phyloP scores from a whole-genome alignment of 1,284 basidiomycete genomes.

The Anthracocystis setariae region DNA sequence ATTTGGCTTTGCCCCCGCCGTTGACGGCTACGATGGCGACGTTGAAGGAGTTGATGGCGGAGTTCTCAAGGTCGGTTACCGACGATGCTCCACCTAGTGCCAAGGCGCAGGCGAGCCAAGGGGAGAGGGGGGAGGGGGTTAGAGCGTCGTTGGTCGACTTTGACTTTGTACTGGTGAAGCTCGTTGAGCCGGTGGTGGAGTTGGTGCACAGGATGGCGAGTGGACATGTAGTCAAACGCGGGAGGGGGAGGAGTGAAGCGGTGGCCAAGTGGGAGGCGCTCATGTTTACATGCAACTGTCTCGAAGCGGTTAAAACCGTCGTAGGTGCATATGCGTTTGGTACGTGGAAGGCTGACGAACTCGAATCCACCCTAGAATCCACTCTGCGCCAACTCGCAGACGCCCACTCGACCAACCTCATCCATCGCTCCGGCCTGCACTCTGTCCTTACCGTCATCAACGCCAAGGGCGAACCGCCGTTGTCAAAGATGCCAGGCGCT shows the following conservation, averaged over 20 bases:
- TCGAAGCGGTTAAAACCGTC: constrained; percentile 28
- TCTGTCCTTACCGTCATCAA: constrained; percentile 8
- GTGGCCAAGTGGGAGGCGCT: constrained; percentile 40
- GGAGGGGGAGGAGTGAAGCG: constrained; percentile 11
- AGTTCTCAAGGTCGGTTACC: constrained; percentile 42
- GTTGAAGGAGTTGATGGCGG: constrained; percentile 55
- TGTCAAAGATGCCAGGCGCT: constrained; percentile 4
- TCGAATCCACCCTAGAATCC: constrained; percentile 1
- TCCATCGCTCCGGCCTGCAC: constrained; percentile 19
- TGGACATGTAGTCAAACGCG: constrained; percentile 13
- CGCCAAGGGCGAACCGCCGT: background rate
- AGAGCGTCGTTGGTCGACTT: constrained; percentile 25
- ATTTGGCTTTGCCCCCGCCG: constrained; percentile 43
- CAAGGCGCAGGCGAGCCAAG: background rate
- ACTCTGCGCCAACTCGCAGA: constrained; percentile 4
- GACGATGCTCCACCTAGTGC: constrained; percentile 12
- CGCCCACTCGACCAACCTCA: constrained; percentile 18
- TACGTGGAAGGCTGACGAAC: constrained; percentile 10
- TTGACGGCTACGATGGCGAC: constrained; percentile 38
- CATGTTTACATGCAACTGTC: constrained; percentile 50
- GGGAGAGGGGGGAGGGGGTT: background rate
- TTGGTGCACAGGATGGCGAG: constrained; percentile 41
- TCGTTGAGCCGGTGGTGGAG: constrained; percentile 49
- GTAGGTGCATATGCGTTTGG: constrained; percentile 27
- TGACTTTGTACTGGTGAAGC: constrained; percentile 40